Evolutionary conservation across 306 rosid genomes (phyloP), one percentile per base, ranked within the genome.

Genomic region (Begonia peltatifolia): DNA sequence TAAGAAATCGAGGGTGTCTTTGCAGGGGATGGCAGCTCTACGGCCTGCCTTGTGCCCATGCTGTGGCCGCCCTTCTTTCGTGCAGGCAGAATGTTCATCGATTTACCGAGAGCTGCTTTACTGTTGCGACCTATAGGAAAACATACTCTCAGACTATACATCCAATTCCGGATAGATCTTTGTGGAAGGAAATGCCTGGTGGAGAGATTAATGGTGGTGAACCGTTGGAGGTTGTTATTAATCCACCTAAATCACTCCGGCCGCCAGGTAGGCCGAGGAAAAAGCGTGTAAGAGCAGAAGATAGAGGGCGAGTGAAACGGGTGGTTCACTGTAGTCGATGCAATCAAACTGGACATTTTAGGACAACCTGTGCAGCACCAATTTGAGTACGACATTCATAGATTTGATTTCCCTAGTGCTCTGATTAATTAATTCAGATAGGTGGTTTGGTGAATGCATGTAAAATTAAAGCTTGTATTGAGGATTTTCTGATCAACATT

Each of bases 261-360:
- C 76, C 82, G 9, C 79, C 82, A 0, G 72, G 78, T 47, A 53
- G 72, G 55, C 82, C 82, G 11, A 59, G 82, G 63, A 72, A 69
- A 46, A 69, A 68, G 50, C 60, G 72, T 48, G 67, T 62, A 38
- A 75, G 73, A 4, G 30, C 68, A 9, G 78, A 76, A 55, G 82
- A 76, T 46, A 43, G 71, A 6, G 70, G 73, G 14, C 78, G 73
- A 11, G 54, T 48, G 7, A 76, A 76, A 55, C 73, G 82, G 1
- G 76, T 72, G 14, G 82, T 76, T 63, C 82, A 76, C 61, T 72
- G 82, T 52, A 76, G 82, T 63, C 71, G 82, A 13, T 76, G 82
- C 60, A 72, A 76, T 58, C 78, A 76, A 59, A 68, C 78, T 6
- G 82, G 82, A 9, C 82, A 76, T 38, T 76, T 76, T 60, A 59